phyloP scores from a whole-genome alignment of 2,329 filamentous ascomycete genomes.

The Hymenoscyphus infarciens region DNA sequence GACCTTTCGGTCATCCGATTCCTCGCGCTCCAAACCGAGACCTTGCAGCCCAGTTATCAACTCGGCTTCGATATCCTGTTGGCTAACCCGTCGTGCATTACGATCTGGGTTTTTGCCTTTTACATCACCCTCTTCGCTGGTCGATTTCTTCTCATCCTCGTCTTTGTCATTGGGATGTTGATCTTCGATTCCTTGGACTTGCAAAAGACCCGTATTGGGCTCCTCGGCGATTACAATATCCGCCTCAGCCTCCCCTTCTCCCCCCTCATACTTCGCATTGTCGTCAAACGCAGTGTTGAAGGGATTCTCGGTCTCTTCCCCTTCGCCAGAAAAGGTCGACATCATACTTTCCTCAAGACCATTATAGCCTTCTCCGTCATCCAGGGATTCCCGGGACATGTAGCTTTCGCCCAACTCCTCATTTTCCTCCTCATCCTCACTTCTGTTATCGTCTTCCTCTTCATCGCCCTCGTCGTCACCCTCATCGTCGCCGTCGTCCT shows the following conservation, averaged over 20 bases:
- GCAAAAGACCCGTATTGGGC: conserved; percentile 15
- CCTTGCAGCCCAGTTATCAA: conserved; percentile 57
- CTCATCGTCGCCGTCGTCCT: neutral
- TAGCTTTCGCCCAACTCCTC: conserved; percentile 55
- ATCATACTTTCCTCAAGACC: conserved; percentile 29
- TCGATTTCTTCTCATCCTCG: neutral
- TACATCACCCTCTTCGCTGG: neutral
- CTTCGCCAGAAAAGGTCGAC: conserved; percentile 24
- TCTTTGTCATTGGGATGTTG: too few relatives aligned
- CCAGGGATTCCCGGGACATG: conserved; percentile 49
- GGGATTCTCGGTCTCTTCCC: conserved; percentile 24
- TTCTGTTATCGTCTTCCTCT: conserved; percentile 45
- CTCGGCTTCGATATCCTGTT: conserved; percentile 51
- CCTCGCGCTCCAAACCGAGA: conserved; percentile 44
- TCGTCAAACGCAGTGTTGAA: conserved; percentile 32
- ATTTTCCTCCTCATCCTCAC: conserved; percentile 47
- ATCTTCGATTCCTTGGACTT: neutral
- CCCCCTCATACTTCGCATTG: conserved; percentile 35
- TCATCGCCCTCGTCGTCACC: conserved; percentile 48
- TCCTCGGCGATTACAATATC: conserved; percentile 28
- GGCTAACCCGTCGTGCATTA: conserved; percentile 10
- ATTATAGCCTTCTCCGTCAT: conserved; percentile 42
- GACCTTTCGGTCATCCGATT: conserved; percentile 24
- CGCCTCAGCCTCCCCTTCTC: conserved; percentile 34
- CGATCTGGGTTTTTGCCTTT: neutral